These are phyloP conservation scores for Cryphonectria nitschkei DNA, from an alignment of 2,329 filamentous ascomycete genomes.

Conservation along the genomic window DNA sequence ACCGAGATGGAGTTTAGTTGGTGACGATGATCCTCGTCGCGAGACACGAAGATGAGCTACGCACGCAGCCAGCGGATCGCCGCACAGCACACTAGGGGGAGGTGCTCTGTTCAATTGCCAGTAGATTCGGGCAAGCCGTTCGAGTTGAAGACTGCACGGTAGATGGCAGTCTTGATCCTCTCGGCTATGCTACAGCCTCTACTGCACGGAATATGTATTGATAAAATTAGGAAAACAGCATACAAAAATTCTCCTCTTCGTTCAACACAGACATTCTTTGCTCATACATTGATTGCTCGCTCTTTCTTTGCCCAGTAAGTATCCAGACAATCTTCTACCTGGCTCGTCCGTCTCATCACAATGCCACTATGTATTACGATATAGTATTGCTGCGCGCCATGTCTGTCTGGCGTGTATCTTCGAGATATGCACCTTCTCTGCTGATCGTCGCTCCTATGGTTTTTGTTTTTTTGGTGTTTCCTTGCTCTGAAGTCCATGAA, in stretches of 20 bases:
- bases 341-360: background rate
- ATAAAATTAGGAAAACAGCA: background rate
- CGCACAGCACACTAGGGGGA: background rate
- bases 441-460: background rate
- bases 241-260: background rate
- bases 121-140: background rate
- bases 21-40: background rate
- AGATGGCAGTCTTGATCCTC: background rate
- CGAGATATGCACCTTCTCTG: background rate
- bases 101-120: background rate
- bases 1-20: background rate
- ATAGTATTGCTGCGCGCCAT: background rate
- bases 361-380: constrained; percentile 9
- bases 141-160: background rate
- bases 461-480: background rate
- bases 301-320: background rate
- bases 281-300: background rate
- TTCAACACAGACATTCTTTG: background rate
- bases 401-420: background rate
- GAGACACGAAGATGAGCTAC: background rate
- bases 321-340: background rate
- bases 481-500: background rate
- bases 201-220: background rate
- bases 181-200: background rate
- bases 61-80: background rate